A percentile compares a stretch with the other conserved stretches of the same genome.
Conservation (phyloP, 208 protist species). For the Balamuthia mandrillaris region DNA sequence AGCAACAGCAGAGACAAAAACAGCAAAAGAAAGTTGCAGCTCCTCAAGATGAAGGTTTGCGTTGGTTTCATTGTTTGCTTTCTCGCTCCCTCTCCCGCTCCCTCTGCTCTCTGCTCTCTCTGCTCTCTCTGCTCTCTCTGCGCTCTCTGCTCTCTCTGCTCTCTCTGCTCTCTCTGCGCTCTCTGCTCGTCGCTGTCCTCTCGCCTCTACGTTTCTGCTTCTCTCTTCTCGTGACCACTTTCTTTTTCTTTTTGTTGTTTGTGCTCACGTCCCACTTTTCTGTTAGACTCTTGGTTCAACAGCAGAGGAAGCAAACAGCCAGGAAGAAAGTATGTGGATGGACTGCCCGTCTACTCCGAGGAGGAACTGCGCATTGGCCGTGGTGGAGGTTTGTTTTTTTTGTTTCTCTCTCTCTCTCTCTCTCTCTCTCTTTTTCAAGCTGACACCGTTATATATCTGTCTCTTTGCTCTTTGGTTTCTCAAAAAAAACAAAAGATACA, state of each 20-base stretch:
- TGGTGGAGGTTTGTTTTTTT: neutral
- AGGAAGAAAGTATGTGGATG: neutral
- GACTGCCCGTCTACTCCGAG: neutral
- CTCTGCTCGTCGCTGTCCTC: too few relatives aligned
- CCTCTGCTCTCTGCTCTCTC: too few relatives aligned
- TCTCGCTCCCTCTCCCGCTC: too few relatives aligned
- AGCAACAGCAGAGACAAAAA: neutral
- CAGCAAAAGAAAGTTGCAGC: neutral
- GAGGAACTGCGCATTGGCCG: neutral
- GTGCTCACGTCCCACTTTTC: neutral
- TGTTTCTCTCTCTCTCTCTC: neutral
- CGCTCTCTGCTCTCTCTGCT: too few relatives aligned
- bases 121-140: too few relatives aligned
- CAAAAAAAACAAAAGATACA: too few relatives aligned
- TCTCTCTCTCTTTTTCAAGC: neutral
- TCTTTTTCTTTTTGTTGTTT: neutral
- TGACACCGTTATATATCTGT: neutral
- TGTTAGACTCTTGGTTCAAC: neutral
- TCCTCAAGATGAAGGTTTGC: neutral
- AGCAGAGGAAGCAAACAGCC: neutral
- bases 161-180: too few relatives aligned
- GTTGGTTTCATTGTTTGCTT: neutral
- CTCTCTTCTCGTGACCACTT: too few relatives aligned
- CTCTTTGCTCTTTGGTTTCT: too few relatives aligned
- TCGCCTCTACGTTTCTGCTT: too few relatives aligned